A percentile compares a stretch with the other conserved stretches of the same genome.
phyloP scores from a whole-genome alignment of 1,284 basidiomycete genomes.

The Albatrellus sp. region DNA sequence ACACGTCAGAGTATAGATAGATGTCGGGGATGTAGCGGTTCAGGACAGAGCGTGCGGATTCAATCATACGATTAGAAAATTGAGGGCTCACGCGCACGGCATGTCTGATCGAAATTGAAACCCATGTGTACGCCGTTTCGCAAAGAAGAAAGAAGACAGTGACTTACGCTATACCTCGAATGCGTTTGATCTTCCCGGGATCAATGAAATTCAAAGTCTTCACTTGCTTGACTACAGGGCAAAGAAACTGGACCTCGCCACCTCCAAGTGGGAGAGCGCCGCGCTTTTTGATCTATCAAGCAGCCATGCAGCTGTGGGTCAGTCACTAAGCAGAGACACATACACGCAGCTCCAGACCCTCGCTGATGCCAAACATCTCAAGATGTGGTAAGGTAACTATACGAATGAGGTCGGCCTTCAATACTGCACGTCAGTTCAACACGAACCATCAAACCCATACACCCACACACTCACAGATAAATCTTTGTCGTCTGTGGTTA shows the following conservation, averaged over 20 bases:
- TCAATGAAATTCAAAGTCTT: conserved; percentile 90
- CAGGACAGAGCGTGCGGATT: conserved; percentile 80
- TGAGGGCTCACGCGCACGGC: conserved; percentile 93
- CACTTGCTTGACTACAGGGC: conserved; percentile 80
- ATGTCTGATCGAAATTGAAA: conserved; percentile 39
- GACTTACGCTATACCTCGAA: conserved; percentile 88
- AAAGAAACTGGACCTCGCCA: conserved; percentile 89
- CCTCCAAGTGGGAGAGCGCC: conserved; percentile 89
- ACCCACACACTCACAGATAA: conserved; percentile 53
- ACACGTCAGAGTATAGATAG: conserved; percentile 97
- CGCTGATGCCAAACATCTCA: conserved; percentile 79
- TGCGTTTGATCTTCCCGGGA: conserved; percentile 83
- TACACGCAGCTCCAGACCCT: conserved; percentile 78
- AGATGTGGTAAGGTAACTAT: conserved; percentile 91
- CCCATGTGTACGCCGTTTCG: too few species aligned
- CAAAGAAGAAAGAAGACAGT: not conserved
- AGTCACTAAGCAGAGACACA: conserved; percentile 12
- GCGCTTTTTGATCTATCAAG: conserved; percentile 79
- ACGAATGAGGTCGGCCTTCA: conserved; percentile 79
- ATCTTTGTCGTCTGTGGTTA: conserved; percentile 85
- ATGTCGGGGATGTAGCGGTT: conserved; percentile 98
- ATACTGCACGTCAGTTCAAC: conserved; percentile 3
- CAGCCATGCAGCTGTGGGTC: conserved; percentile 1
- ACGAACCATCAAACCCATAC: conserved; percentile 4
- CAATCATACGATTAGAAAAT: conserved; percentile 96